Evolutionary conservation across 768 basidiomycete species (phyloP).

Genomic region (Saitozyma sp.): DNA sequence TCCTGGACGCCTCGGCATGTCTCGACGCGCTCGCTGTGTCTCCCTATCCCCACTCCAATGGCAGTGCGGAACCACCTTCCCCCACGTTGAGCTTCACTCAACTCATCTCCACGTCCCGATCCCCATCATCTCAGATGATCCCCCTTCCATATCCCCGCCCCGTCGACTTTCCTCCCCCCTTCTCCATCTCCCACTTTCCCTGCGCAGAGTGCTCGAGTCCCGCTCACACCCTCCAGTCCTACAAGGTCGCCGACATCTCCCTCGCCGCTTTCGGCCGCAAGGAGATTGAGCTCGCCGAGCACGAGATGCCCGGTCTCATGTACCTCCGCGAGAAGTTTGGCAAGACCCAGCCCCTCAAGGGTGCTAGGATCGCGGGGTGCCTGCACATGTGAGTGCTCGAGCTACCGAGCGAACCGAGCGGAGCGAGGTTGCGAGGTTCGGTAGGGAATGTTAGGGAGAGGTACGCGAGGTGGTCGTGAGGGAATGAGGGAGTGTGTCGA

Average conservation of each 20-base stretch:
- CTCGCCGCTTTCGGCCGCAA: slow-evolving; percentile 98
- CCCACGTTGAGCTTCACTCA: too few relatives aligned
- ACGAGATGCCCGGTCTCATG: slow-evolving; percentile 71
- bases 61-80: too few relatives aligned
- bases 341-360: slow-evolving; percentile 78
- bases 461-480: neutral
- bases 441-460: neutral
- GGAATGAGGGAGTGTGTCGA: too few relatives aligned
- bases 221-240: slow-evolving; percentile 42
- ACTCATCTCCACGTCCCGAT: too few relatives aligned
- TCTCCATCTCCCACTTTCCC: too few relatives aligned
- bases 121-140: too few relatives aligned
- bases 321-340: slow-evolving; percentile 86
- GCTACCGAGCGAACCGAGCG: neutral
- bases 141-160: too few relatives aligned
- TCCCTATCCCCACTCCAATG: too few relatives aligned
- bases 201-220: too few relatives aligned
- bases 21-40: too few relatives aligned
- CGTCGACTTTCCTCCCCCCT: too few relatives aligned
- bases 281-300: slow-evolving; percentile 97
- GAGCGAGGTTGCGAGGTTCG: neutral
- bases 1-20: too few relatives aligned
- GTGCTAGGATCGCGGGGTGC: slow-evolving; percentile 95
- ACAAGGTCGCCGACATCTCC: slow-evolving; percentile 92
- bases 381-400: slow-evolving; percentile 76